Evolutionary conservation across 257 asterid species (phyloP).

Genomic region (Petunia axillaris): DNA sequence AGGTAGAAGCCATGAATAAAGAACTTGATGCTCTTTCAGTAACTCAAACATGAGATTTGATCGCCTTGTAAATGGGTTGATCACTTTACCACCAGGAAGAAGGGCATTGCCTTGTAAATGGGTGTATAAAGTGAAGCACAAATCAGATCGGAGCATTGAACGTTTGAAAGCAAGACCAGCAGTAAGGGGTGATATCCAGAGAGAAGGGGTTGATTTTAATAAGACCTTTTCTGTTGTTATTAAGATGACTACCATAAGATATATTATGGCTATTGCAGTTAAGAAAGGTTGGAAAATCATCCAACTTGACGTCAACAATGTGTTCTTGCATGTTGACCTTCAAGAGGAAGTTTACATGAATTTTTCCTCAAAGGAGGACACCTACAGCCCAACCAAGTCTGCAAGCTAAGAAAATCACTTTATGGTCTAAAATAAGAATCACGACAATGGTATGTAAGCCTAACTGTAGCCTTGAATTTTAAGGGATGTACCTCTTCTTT

Average conservation of each 20-base stretch:
- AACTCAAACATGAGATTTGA: not conserved
- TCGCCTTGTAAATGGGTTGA: not conserved
- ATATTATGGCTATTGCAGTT: not conserved
- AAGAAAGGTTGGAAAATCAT: not conserved
- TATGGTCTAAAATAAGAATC: slow-evolving; percentile 18
- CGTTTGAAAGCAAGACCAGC: not conserved
- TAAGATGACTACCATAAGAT: not conserved
- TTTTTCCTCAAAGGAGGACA: not conserved
- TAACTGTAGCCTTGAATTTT: not conserved
- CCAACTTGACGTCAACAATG: slow-evolving; percentile 19
- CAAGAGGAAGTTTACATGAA: slow-evolving; percentile 14
- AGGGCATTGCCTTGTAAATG: not conserved
- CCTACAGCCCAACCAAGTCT: not conserved
- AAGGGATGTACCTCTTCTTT: not conserved
- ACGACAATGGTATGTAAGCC: not conserved
- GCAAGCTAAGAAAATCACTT: not conserved
- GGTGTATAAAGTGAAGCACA: not conserved
- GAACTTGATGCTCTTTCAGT: not conserved
- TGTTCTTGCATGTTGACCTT: not conserved
- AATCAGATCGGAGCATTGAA: not conserved
- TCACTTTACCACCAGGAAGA: no score
- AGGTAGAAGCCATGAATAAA: not conserved
- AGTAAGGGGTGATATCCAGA: not conserved
- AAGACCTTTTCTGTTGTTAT: not conserved
- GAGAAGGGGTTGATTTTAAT: no score